Conservation (phyloP, 257 asterid species). For the Penstemon newberryi region DNA sequence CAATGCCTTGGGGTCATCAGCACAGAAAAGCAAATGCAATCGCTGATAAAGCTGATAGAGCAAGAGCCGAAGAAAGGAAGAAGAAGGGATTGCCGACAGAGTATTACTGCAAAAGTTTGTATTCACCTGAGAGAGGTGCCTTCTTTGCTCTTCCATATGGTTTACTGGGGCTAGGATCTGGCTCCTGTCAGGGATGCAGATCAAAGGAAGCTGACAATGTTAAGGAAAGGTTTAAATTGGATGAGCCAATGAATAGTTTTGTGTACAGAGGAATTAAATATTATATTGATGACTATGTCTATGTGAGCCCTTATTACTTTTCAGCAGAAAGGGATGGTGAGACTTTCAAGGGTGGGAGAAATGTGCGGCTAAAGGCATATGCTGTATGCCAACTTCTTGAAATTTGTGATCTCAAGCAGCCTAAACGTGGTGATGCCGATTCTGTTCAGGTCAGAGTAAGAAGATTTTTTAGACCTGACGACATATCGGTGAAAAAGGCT, state of each 20-base stretch:
- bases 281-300: slow-evolving; percentile 65
- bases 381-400: slow-evolving; percentile 75
- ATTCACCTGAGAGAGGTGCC: slow-evolving; percentile 86
- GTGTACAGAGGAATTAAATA: slow-evolving; percentile 58
- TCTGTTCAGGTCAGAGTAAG: slow-evolving; percentile 60
- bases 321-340: slow-evolving; percentile 57
- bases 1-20: slow-evolving; percentile 84
- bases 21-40: slow-evolving; percentile 61
- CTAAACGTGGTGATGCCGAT: slow-evolving; percentile 39
- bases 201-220: slow-evolving; percentile 42
- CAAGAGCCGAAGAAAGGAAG: slow-evolving; percentile 72
- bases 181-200: slow-evolving; percentile 70
- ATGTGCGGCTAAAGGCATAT: slow-evolving; percentile 81
- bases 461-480: slow-evolving; percentile 87
- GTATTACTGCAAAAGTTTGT: slow-evolving; percentile 85
- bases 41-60: slow-evolving; percentile 66
- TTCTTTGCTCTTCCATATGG: slow-evolving; percentile 62
- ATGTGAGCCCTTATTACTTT: slow-evolving; percentile 67
- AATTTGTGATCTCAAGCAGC: slow-evolving; percentile 45
- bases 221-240: slow-evolving; percentile 45
- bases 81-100: slow-evolving; percentile 67
- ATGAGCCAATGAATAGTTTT: slow-evolving; percentile 52
- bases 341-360: slow-evolving; percentile 76
- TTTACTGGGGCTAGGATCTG: slow-evolving; percentile 79
- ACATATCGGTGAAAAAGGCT: slow-evolving; percentile 71